Conservation (phyloP, 2,329 filamentous ascomycete genomes). For the Colletotrichum simmondsii region DNA sequence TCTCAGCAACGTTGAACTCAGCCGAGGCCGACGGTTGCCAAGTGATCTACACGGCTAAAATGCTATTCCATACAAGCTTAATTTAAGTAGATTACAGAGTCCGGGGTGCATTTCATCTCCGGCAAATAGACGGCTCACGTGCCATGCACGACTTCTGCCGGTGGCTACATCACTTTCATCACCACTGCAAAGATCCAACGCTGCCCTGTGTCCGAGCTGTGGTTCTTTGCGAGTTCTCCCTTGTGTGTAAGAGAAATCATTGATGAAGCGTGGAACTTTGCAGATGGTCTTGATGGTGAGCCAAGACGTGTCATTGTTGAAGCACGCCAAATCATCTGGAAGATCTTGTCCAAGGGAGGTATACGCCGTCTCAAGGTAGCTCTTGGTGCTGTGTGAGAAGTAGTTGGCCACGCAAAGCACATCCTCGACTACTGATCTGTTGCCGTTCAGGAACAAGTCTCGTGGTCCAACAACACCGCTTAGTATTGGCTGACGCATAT, state of each 20-base stretch:
- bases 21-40: neutral
- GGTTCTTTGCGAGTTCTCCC: neutral
- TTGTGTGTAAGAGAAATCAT: neutral
- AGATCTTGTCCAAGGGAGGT: neutral
- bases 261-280: neutral
- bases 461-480: neutral
- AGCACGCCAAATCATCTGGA: neutral
- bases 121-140: neutral
- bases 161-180: neutral
- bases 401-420: neutral
- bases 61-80: constrained; percentile 16
- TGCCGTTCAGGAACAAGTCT: neutral
- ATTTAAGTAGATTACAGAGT: constrained; percentile 18
- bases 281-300: neutral
- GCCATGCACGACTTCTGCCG: constrained; percentile 7
- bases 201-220: neutral
- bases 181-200: neutral
- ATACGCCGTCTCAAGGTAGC: neutral
- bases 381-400: neutral
- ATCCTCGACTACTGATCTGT: neutral
- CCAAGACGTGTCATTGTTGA: neutral
- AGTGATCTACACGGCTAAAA: neutral
- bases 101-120: neutral
- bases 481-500: neutral
- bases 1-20: neutral